Percentiles rank a stretch among this genome's conserved stretches.
Conservation (phyloP, 164 flowering plant genomes). For the Vitis labrusca region DNA sequence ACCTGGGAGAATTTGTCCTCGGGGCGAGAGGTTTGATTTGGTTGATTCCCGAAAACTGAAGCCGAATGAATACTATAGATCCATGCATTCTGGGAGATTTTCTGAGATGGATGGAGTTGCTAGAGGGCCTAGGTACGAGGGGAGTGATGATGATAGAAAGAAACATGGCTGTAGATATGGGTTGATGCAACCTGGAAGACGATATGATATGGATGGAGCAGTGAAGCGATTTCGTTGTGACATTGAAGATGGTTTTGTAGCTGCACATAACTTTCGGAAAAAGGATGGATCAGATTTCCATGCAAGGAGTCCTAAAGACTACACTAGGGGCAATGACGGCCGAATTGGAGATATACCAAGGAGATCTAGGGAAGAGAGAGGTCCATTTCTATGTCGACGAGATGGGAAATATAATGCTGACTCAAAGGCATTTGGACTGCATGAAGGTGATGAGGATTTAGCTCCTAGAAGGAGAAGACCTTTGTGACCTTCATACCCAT, state of each 20-base stretch:
- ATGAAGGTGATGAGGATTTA: constrained; percentile 24
- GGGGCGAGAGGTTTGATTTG: constrained; percentile 31
- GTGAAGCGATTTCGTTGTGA: constrained; percentile 32
- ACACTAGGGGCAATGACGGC: constrained; percentile 23
- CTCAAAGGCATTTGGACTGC: constrained; percentile 23
- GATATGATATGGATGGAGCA: constrained; percentile 27
- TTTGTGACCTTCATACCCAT: constrained; percentile 16
- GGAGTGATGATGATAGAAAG: constrained; percentile 34
- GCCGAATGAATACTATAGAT: constrained; percentile 35
- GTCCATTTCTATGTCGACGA: constrained; percentile 20
- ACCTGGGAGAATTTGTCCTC: constrained; percentile 33
- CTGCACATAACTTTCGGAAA: constrained; percentile 14
- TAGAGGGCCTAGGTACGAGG: constrained; percentile 32
- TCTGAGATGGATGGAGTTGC: constrained; percentile 27
- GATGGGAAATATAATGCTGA: constrained; percentile 20
- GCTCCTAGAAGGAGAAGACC: constrained; percentile 31
- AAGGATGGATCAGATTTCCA: constrained; percentile 28
- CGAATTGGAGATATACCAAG: constrained; percentile 30
- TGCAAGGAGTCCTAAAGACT: constrained; percentile 30
- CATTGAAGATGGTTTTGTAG: constrained; percentile 23
- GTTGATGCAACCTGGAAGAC: constrained; percentile 25
- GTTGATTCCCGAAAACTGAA: constrained; percentile 33
- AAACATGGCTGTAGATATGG: constrained; percentile 33
- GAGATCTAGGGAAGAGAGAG: constrained; percentile 32
- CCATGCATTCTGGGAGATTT: constrained; percentile 40